Evolutionary conservation across 306 rosid genomes (phyloP), one percentile per base, ranked within the genome.

Genomic region (Prinsepia uniflora): DNA sequence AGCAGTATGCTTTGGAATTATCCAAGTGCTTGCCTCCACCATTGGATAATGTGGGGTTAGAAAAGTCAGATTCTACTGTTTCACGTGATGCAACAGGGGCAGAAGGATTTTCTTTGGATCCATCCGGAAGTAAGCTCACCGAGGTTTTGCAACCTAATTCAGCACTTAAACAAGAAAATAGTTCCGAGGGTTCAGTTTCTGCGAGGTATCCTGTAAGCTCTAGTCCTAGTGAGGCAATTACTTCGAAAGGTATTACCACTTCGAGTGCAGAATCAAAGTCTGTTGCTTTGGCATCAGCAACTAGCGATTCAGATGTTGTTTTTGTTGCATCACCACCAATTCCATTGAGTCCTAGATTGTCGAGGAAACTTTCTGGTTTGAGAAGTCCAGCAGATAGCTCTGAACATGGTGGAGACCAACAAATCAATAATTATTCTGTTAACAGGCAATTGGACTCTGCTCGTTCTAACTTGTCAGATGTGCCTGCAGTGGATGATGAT

Each of bases 21-120:
- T 83, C 93, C 60, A 96, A 89, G 81, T 95, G 99, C 82, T 86
- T 95, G 80, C 99, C 99, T 36, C 92, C 97, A 0, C 97, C 90
- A 0, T 44, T 86, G 60, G 97, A 91, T 78, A 86, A 85, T 71
- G 67, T 80, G 43, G 93, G 83, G 17, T 67, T 88, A 67, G 97
- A 89, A 74, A 87, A 86, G 83, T 74, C 86, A 13, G 99, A 91
- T 81, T 88, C 96, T 53, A 68, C 57, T 84, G 78, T 85, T 74
- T 84, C 87, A 14, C 86, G 78, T 4, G 92, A 94, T 79, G 82
- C 82, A 49, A 65, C 76, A 46, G 72, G 82, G 70, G 70, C 79
- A 78, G 98, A 86, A 75, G 96, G 88, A 72, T 84, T 85, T 67
- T 52, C 80, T 75, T 52, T 76, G 68, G 86, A 84, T 50, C 74